These are phyloP conservation scores for Neospermospora avenae DNA, from an alignment of 2,329 filamentous ascomycete species.

Conservation along the genomic window DNA sequence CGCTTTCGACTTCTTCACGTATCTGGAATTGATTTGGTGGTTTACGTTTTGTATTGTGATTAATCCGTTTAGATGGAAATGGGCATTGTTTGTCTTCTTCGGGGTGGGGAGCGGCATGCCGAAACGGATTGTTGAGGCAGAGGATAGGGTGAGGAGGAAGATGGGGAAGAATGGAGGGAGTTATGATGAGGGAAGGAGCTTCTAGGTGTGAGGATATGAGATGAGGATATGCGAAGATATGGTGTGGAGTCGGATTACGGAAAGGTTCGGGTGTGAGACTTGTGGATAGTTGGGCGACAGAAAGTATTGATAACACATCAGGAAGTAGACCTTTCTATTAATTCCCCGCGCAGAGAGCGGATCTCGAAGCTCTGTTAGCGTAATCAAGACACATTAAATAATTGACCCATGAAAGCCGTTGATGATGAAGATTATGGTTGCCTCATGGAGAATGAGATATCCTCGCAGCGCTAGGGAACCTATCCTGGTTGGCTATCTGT, in stretches of 20 bases:
- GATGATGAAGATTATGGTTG: too few species aligned
- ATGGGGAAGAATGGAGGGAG: slow-evolving; percentile 38
- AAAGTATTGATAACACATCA: background rate
- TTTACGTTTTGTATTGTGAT: slow-evolving; percentile 74
- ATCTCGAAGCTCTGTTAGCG: too few species aligned
- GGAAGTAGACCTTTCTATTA: too few species aligned
- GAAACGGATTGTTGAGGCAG: slow-evolving; percentile 60
- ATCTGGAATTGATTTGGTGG: slow-evolving; percentile 82
- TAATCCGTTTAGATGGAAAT: slow-evolving; percentile 90
- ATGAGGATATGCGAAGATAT: background rate
- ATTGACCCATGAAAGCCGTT: too few species aligned
- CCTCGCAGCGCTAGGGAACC: too few species aligned
- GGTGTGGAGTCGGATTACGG: too few species aligned
- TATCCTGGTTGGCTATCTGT: too few species aligned
- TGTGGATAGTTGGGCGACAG: background rate
- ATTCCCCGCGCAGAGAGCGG: background rate
- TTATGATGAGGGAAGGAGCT: slow-evolving; percentile 29
- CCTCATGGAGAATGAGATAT: too few species aligned
- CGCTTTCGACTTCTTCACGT: slow-evolving; percentile 88
- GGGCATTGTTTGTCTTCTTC: slow-evolving; percentile 79
- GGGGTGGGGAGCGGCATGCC: slow-evolving; percentile 68
- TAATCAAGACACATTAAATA: too few species aligned
- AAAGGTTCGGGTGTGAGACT: background rate
- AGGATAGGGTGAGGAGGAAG: slow-evolving; percentile 58
- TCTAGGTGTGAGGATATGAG: slow-evolving; percentile 11